Conservation (phyloP, 805 yeast species). For the Candida insectorum region DNA sequence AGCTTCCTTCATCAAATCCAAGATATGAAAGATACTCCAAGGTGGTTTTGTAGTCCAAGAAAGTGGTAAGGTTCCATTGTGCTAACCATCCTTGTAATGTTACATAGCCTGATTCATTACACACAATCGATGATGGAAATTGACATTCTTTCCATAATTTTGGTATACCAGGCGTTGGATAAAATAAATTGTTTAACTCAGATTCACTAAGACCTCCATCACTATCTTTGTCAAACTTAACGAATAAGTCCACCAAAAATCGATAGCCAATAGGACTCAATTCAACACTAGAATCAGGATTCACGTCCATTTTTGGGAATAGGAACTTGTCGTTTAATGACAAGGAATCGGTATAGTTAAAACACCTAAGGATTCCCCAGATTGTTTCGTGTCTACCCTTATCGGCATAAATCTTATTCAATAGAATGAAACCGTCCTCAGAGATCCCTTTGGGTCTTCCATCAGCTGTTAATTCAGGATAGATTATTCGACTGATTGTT, state of each 20-base stretch:
- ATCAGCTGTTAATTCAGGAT: slow-evolving; percentile 18
- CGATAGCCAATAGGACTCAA: slow-evolving; percentile 89
- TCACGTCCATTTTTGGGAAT: slow-evolving; percentile 76
- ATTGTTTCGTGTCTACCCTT: slow-evolving; percentile 94
- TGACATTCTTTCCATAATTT: slow-evolving; percentile 77
- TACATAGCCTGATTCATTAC: slow-evolving; percentile 85
- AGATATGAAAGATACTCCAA: slow-evolving; percentile 85
- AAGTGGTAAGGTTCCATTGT: slow-evolving; percentile 97
- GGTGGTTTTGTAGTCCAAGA: slow-evolving; percentile 76
- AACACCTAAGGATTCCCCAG: slow-evolving; percentile 90
- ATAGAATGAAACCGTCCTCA: slow-evolving; percentile 67
- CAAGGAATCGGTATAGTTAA: slow-evolving; percentile 87
- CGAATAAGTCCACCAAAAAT: slow-evolving; percentile 84
- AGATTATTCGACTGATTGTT: slow-evolving; percentile 29
- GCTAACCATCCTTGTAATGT: slow-evolving; percentile 98
- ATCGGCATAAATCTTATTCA: slow-evolving; percentile 83
- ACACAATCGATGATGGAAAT: slow-evolving; percentile 84
- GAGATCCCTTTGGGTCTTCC: slow-evolving; percentile 54
- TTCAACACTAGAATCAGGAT: slow-evolving; percentile 77
- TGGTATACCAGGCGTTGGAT: slow-evolving; percentile 93
- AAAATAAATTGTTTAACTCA: slow-evolving; percentile 68
- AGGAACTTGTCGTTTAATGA: slow-evolving; percentile 77
- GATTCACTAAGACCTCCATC: slow-evolving; percentile 88
- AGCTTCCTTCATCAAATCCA: slow-evolving; percentile 66
- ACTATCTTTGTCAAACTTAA: slow-evolving; percentile 87